Evolutionary conservation across 1,284 basidiomycete species (phyloP).

Genomic region (Filobasidium uniguttulatum): DNA sequence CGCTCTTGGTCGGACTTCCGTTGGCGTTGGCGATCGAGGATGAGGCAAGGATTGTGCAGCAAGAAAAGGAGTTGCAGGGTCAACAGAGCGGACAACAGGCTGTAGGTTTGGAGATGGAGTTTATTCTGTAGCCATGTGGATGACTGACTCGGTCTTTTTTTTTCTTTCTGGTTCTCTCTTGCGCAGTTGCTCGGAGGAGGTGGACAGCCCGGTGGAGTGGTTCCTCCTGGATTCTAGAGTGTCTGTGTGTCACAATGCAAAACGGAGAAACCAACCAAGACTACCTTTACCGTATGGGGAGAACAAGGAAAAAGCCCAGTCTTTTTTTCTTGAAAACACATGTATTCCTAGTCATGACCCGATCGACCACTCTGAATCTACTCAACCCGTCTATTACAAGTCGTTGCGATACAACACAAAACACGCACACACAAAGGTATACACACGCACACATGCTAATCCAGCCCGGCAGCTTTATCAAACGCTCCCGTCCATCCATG

Average conservation of each 20-base stretch:
- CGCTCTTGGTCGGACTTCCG: slow-evolving; percentile 82
- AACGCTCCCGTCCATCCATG: slow-evolving; percentile 26
- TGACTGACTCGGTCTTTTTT: background rate
- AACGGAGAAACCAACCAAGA: too few species aligned
- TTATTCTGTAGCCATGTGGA: too few species aligned
- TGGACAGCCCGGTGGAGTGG: slow-evolving; percentile 24
- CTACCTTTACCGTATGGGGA: too few species aligned
- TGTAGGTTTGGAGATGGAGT: slow-evolving; percentile 41
- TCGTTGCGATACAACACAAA: too few species aligned
- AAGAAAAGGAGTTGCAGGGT: slow-evolving; percentile 87
- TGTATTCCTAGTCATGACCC: too few species aligned
- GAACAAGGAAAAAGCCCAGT: too few species aligned
- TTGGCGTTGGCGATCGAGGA: slow-evolving; percentile 87
- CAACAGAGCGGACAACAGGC: slow-evolving; percentile 85
- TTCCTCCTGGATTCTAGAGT: slow-evolving; percentile 33
- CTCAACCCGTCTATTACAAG: too few species aligned
- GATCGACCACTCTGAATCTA: too few species aligned
- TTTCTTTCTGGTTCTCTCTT: background rate
- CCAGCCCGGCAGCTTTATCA: slow-evolving; percentile 27
- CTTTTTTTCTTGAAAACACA: too few species aligned
- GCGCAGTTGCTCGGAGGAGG: slow-evolving; percentile 23
- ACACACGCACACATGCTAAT: too few species aligned
- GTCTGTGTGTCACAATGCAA: too few species aligned
- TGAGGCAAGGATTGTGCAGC: slow-evolving; percentile 82
- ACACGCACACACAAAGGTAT: too few species aligned